Conservation (phyloP, 345 rosid genomes). For the Eutrema heterophyllum region DNA sequence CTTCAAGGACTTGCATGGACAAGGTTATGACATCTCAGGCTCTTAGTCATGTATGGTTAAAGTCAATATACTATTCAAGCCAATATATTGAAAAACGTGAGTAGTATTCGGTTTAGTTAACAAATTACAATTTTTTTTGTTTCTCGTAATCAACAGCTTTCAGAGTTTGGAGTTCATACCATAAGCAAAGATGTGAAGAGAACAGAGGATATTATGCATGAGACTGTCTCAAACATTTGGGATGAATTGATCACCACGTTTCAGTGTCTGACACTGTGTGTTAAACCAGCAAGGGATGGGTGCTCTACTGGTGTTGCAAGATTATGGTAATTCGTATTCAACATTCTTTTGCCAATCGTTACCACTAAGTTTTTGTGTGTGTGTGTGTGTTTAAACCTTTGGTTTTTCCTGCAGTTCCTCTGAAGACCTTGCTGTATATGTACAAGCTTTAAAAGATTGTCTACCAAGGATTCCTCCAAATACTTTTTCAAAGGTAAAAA, state of each 20-base stretch:
- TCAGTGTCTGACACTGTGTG: constrained; percentile 69
- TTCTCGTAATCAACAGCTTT: constrained; percentile 49
- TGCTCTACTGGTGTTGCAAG: constrained; percentile 99
- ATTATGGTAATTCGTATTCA: constrained; percentile 52
- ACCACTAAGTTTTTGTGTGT: not conserved
- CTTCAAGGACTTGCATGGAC: constrained; percentile 90
- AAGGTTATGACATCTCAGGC: constrained; percentile 80
- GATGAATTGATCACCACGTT: constrained; percentile 58
- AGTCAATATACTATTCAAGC: constrained; percentile 10
- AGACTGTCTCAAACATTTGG: constrained; percentile 51
- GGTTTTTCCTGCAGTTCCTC: constrained; percentile 46
- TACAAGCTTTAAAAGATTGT: constrained; percentile 66
- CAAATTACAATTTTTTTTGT: constrained; percentile 6
- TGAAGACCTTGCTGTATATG: constrained; percentile 66
- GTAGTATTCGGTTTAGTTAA: constrained; percentile 6
- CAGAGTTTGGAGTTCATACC: constrained; percentile 72
- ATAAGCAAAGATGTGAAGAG: constrained; percentile 65
- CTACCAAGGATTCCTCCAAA: constrained; percentile 75
- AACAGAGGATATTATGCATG: constrained; percentile 58
- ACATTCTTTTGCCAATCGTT: not conserved
- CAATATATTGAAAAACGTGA: not conserved
- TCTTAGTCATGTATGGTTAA: constrained; percentile 59
- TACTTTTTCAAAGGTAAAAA: constrained; percentile 72
- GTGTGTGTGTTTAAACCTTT: constrained; percentile 3
- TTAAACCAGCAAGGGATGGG: constrained; percentile 95